Evolutionary conservation across 768 basidiomycete species (phyloP).

Genomic region (Suillus sp.): DNA sequence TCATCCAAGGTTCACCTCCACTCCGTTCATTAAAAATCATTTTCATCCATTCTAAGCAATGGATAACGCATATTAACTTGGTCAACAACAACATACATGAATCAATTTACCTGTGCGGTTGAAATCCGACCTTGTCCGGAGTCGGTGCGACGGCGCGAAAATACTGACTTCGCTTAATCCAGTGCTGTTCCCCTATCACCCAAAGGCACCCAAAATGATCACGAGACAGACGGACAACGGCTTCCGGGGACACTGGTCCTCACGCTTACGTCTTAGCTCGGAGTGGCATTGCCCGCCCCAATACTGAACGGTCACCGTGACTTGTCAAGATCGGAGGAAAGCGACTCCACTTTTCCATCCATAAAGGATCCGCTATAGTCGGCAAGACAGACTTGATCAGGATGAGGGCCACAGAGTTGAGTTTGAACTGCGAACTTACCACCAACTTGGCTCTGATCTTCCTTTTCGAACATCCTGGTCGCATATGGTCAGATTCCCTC

Average conservation of each 20-base stretch:
- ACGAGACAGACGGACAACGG: constrained; percentile 5
- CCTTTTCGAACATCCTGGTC: constrained; percentile 31
- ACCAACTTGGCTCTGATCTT: constrained; percentile 26
- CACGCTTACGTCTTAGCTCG: constrained; percentile 26
- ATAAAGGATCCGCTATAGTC: constrained; percentile 31
- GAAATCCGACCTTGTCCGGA: background rate
- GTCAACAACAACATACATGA: background rate
- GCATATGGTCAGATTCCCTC: constrained; percentile 29
- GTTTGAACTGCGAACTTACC: constrained; percentile 39
- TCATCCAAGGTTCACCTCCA: background rate
- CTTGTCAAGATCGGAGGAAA: constrained; percentile 30
- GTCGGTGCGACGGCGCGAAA: background rate
- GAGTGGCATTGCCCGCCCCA: constrained; percentile 14
- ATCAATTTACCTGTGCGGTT: constrained; percentile 5
- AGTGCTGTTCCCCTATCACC: constrained; percentile 2
- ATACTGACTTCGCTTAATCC: constrained; percentile 5
- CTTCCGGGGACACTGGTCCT: constrained; percentile 3
- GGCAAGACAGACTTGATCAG: constrained; percentile 28
- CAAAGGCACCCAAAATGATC: background rate
- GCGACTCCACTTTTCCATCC: constrained; percentile 16
- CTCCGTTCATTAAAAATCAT: background rate
- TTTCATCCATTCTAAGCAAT: background rate
- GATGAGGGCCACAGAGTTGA: constrained; percentile 25
- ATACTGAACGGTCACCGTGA: constrained; percentile 12
- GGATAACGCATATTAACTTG: background rate